Conservation (phyloP, 2,329 filamentous ascomycete species). For the Tympanopsis confertula region DNA sequence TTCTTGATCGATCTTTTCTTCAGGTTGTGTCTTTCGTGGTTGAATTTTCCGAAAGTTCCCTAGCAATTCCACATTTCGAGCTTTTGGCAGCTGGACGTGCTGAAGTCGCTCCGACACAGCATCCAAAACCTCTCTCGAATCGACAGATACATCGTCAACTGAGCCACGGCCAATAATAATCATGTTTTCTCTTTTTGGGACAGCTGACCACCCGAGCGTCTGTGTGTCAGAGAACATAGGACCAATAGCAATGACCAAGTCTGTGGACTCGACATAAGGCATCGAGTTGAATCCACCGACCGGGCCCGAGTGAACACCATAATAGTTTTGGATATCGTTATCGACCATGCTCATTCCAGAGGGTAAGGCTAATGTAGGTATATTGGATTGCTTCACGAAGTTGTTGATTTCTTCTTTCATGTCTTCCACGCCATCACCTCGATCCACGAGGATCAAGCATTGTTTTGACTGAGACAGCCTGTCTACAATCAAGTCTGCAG, state of each 20-base stretch:
- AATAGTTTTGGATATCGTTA: not conserved
- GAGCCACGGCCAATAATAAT: not conserved
- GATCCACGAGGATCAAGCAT: not conserved
- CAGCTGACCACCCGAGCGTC: too few species aligned
- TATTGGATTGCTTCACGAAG: not conserved
- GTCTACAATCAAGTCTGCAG: too few species aligned
- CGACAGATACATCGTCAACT: not conserved
- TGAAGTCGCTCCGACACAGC: slow-evolving; percentile 59
- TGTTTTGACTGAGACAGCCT: too few species aligned
- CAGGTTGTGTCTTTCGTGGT: too few species aligned
- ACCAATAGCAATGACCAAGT: not conserved
- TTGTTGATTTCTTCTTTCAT: not conserved
- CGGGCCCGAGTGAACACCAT: not conserved
- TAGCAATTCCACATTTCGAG: slow-evolving; percentile 67
- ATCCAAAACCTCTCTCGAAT: not conserved
- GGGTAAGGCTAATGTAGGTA: not conserved
- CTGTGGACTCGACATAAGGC: not conserved
- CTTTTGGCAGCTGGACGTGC: slow-evolving; percentile 76
- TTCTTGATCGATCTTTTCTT: too few species aligned
- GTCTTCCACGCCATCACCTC: not conserved
- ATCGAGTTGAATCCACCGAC: too few species aligned
- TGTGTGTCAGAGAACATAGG: too few species aligned
- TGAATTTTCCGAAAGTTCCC: too few species aligned
- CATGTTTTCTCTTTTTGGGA: not conserved
- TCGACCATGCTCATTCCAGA: not conserved